phyloP scores from a whole-genome alignment of 345 rosid species.

The Corymbia maculata region DNA sequence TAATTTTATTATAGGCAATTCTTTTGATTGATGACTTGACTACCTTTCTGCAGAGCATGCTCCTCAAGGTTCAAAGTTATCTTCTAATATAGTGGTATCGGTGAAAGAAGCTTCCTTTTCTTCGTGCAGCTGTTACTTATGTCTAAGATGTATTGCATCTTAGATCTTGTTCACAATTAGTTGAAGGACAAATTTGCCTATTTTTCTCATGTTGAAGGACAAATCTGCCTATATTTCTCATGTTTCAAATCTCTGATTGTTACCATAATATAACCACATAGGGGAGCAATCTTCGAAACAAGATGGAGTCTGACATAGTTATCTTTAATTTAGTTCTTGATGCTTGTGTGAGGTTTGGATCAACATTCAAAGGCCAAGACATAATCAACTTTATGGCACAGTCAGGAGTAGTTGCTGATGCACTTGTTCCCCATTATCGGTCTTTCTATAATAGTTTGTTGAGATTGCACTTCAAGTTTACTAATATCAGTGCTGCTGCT shows the following conservation, averaged over 20 bases:
- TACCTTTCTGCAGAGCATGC: conserved; percentile 41
- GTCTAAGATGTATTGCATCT: neutral
- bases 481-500: conserved; percentile 59
- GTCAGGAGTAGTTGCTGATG: conserved; percentile 56
- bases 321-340: conserved; percentile 68
- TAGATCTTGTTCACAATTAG: neutral
- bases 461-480: conserved; percentile 58
- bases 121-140: neutral
- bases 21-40: neutral
- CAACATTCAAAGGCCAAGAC: conserved; percentile 61
- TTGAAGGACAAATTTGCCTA: neutral
- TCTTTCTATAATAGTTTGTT: conserved; percentile 60
- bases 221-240: neutral
- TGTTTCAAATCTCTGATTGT: conserved; percentile 52
- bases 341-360: conserved; percentile 63
- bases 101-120: conserved; percentile 21
- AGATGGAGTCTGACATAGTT: conserved; percentile 47
- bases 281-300: conserved; percentile 7
- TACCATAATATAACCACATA: neutral
- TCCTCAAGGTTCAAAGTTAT: conserved; percentile 41
- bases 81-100: conserved; percentile 31
- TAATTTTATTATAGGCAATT: neutral
- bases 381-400: conserved; percentile 61
- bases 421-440: conserved; percentile 39
- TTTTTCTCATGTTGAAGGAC: conserved; percentile 23